Conservation (phyloP, 2,329 filamentous ascomycete genomes). For the Diaporthe ilicicola region DNA sequence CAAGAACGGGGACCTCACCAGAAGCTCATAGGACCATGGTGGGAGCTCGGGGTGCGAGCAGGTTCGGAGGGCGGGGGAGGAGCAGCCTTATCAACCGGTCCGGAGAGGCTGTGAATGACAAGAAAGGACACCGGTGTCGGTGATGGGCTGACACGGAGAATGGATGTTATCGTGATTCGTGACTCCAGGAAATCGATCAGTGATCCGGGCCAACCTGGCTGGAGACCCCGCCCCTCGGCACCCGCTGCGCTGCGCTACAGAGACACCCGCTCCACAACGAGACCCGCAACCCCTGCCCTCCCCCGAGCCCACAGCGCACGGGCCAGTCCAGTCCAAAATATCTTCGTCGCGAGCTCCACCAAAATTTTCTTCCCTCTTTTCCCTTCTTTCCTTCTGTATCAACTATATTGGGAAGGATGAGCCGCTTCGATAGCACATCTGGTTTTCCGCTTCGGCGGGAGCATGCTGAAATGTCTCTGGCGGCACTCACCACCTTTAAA, state of each 20-base stretch:
- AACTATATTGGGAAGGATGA: conserved; percentile 87
- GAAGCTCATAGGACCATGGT: conserved; percentile 32
- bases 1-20: conserved; percentile 26
- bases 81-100: conserved; percentile 16
- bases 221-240: conserved; percentile 20
- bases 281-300: not conserved
- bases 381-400: conserved; percentile 60
- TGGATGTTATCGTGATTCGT: conserved; percentile 33
- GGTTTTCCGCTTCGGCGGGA: conserved; percentile 60
- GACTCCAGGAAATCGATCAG: conserved; percentile 22
- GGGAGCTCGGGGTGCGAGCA: conserved; percentile 17
- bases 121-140: conserved; percentile 24
- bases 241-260: conserved; percentile 13
- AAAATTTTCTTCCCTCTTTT: conserved; percentile 35
- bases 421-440: conserved; percentile 67
- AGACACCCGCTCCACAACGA: not conserved
- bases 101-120: conserved; percentile 18
- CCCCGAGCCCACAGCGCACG: conserved; percentile 16
- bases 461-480: conserved; percentile 72
- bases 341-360: conserved; percentile 15
- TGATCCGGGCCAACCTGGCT: not conserved
- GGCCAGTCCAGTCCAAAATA: conserved; percentile 23
- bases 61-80: not conserved
- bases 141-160: conserved; percentile 29
- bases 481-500: conserved; percentile 69